phyloP scores from a whole-genome alignment of 371 early-diverging fungal genomes.

The Vairimorpha ceranae region DNA sequence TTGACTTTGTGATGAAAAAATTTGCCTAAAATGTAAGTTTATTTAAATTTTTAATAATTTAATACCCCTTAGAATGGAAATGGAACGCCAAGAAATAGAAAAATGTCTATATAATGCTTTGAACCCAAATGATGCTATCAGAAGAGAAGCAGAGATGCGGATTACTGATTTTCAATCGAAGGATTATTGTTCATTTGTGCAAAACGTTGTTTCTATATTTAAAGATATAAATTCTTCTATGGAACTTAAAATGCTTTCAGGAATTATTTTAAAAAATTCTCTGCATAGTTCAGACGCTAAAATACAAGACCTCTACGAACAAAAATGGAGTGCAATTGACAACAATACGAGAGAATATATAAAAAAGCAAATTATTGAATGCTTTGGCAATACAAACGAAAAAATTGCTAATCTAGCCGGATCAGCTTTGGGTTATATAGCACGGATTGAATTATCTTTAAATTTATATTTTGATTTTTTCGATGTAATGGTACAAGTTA shows the following conservation, averaged over 20 bases:
- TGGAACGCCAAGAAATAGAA: constrained; percentile 29
- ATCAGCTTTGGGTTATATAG: constrained; percentile 33
- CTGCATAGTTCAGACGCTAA: constrained; percentile 31
- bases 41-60: too few relatives aligned
- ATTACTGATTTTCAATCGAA: constrained; percentile 26
- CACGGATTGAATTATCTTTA: constrained; percentile 42
- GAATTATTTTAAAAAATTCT: constrained; percentile 46
- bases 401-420: constrained; percentile 1
- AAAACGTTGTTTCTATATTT: constrained; percentile 16
- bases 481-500: not conserved
- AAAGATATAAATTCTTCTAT: constrained; percentile 5
- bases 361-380: not conserved
- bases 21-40: too few relatives aligned
- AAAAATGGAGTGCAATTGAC: constrained; percentile 25
- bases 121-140: constrained; percentile 1
- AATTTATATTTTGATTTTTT: constrained; percentile 25
- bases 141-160: constrained; percentile 15
- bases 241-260: constrained; percentile 24
- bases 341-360: not conserved
- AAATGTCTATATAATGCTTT: constrained; percentile 24
- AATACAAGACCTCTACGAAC: constrained; percentile 19
- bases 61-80: too few relatives aligned
- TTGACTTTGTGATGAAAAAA: too few relatives aligned
- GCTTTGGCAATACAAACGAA: constrained; percentile 1
- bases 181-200: constrained; percentile 18